These are phyloP conservation scores for Leccinum broughii DNA, from an alignment of 768 basidiomycete genomes.

Conservation along the genomic window DNA sequence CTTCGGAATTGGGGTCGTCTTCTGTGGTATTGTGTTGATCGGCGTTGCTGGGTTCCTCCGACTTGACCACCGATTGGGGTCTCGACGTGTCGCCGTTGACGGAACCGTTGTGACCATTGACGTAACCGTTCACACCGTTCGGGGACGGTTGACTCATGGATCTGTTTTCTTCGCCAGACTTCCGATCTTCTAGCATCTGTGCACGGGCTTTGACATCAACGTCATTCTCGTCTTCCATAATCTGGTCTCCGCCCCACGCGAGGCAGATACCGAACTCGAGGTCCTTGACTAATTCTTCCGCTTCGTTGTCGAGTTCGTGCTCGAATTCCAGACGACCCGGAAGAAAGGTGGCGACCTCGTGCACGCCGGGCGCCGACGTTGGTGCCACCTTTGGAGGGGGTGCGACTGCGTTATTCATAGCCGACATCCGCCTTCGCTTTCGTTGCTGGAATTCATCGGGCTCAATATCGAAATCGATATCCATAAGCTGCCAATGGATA, in stretches of 20 bases:
- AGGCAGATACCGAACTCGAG: slow-evolving; percentile 92
- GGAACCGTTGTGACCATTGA: slow-evolving; percentile 35
- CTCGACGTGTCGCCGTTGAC: slow-evolving; percentile 39
- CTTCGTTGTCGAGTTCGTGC: slow-evolving; percentile 96
- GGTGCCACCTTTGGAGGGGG: slow-evolving; percentile 72
- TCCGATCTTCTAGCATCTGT: slow-evolving; percentile 43
- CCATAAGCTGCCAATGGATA: slow-evolving; percentile 35
- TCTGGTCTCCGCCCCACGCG: slow-evolving; percentile 81
- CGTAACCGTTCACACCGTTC: slow-evolving; percentile 27
- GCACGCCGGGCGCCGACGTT: slow-evolving; percentile 86
- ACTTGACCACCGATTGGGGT: slow-evolving; percentile 32
- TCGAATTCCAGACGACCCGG: slow-evolving; percentile 99
- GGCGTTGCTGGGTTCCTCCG: slow-evolving; percentile 45
- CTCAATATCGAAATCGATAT: slow-evolving; percentile 67
- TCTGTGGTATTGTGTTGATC: slow-evolving; percentile 43
- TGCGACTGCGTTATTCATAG: slow-evolving; percentile 60
- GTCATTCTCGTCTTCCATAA: slow-evolving; percentile 77
- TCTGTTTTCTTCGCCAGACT: slow-evolving; percentile 20
- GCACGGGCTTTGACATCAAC: slow-evolving; percentile 59
- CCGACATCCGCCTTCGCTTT: slow-evolving; percentile 86
- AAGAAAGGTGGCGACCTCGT: slow-evolving; percentile 90
- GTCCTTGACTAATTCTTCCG: slow-evolving; percentile 93
- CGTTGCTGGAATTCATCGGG: slow-evolving; percentile 82
- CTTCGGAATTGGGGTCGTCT: slow-evolving; percentile 61
- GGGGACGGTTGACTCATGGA: slow-evolving; percentile 24